Conservation (phyloP, 495 filamentous ascomycete genomes). For the Choiromyces venosus region DNA sequence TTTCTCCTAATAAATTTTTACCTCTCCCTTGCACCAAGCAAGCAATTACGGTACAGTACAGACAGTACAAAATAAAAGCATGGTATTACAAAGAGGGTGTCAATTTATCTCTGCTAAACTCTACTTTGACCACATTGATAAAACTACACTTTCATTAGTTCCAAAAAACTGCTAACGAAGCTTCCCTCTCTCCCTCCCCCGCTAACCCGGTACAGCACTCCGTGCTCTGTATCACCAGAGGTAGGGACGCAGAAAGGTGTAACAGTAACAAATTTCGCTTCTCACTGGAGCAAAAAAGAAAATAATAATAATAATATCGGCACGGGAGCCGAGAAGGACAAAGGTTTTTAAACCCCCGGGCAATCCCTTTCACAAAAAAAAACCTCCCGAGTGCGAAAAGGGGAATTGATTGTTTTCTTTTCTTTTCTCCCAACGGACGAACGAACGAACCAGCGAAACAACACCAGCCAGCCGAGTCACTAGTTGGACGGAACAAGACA, state of each 20-base stretch:
- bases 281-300: background rate
- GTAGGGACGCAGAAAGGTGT: background rate
- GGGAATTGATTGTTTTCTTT: too few species aligned
- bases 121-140: background rate
- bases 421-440: background rate
- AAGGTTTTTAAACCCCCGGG: background rate
- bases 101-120: background rate
- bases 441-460: too few species aligned
- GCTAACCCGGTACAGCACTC: background rate
- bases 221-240: background rate
- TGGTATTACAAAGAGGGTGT: background rate
- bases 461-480: background rate
- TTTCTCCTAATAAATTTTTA: background rate
- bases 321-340: background rate
- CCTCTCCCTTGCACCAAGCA: background rate
- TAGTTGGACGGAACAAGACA: background rate
- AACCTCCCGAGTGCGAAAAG: background rate
- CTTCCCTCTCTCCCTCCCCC: background rate
- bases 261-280: background rate
- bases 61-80: background rate
- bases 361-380: background rate
- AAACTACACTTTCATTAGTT: background rate
- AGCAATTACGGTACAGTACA: background rate
- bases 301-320: background rate
- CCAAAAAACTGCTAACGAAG: background rate